Evolutionary conservation across 768 basidiomycete genomes (phyloP), one percentile per base, ranked within the genome.

Genomic region (Strobilomyces echinocephalus): DNA sequence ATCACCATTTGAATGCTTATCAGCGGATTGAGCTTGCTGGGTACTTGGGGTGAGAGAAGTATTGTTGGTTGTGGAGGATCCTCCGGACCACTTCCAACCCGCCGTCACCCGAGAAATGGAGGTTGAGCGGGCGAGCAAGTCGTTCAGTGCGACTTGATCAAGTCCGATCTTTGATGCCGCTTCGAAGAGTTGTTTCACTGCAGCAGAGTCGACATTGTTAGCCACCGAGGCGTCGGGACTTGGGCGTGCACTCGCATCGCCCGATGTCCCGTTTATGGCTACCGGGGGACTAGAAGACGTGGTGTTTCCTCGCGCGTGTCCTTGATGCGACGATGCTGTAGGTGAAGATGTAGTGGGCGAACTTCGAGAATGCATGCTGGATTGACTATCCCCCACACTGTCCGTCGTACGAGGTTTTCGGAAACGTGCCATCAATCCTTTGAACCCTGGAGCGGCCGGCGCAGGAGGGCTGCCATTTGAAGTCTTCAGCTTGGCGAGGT

Each of bases 341-440:
- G 67, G 63, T 14, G 74, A 70, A 28, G 73, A 65, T 16, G 73
- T 67, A 26, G 69, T 66, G 24, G 69, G 71, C 33, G 71, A 65
- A 20, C 60, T 61, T 51, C 62, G 57, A 33, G 65, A 67, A 56
- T 67, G 60, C 42, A 62, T 51, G 40, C 68, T 72, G 8, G 68
- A 72, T 46, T 61, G 61, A 34, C 71, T 61, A 58, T 68, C 63
- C 34, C 59, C 66, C 24, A 53, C 10, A 21, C 55, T 56, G 46
- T 72, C 69, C 39, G 55, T 26, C 21, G 66, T 57, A 42, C 71
- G 71, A 35, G 70, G 64, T 53, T 60, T 73, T 35, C 87, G 79
- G 66, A 91, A 88, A 30, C 87, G 82, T 28, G 88, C 81, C 80
- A 92, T 90, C 68, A 92, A 85, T 14, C 88, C 85, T 67, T 82